phyloP scores from a whole-genome alignment of 495 filamentous ascomycete species.

The Talaromyces proteolyticus region DNA sequence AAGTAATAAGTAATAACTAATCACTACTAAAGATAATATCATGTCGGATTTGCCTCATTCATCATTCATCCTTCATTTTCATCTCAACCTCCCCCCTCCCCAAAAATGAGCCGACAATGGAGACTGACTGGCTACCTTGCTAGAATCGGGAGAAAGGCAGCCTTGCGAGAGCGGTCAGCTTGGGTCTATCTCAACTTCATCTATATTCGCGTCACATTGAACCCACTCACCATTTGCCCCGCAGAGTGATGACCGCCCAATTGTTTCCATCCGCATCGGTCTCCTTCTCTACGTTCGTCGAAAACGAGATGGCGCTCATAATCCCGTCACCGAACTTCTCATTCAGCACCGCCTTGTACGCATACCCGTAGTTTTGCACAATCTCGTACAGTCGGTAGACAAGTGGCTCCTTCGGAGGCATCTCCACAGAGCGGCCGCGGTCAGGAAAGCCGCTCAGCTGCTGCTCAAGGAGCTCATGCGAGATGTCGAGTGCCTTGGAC shows the following conservation, averaged over 20 bases:
- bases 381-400: constrained; percentile 96
- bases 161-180: too few species aligned
- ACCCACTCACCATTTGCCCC: constrained; percentile 78
- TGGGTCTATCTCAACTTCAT: too few species aligned
- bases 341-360: constrained; percentile 93
- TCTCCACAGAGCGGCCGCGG: constrained; percentile 75
- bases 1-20: too few species aligned
- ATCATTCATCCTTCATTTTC: too few species aligned
- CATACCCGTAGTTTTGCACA: constrained; percentile 96
- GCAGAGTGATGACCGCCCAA: constrained; percentile 87
- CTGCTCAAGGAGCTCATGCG: constrained; percentile 46
- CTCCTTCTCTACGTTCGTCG: constrained; percentile 94
- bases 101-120: too few species aligned
- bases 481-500: constrained; percentile 57
- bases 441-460: constrained; percentile 74
- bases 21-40: too few species aligned
- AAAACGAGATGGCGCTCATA: constrained; percentile 95
- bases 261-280: constrained; percentile 71
- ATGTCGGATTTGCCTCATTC: too few species aligned
- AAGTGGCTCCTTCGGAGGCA: constrained; percentile 91
- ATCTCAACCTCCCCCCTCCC: too few species aligned
- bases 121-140: too few species aligned
- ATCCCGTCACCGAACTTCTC: constrained; percentile 99
- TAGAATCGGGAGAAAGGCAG: constrained; percentile 59
- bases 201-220: too few species aligned